These are phyloP conservation scores for Amanita phalloides DNA, from an alignment of 768 basidiomycete species.

Conservation along the genomic window DNA sequence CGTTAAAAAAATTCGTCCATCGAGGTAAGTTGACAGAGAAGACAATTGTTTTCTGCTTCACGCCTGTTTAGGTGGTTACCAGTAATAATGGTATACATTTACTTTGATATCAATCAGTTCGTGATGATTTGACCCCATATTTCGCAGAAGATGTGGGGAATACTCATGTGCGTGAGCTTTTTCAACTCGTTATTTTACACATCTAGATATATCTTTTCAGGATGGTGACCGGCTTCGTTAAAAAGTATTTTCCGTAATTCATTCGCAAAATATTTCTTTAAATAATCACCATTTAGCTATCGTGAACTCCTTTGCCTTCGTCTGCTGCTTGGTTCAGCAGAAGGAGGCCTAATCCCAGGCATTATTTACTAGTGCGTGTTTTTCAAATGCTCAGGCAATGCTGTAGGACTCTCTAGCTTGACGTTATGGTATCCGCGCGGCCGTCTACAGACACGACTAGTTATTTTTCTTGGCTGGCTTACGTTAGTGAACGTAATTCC, in stretches of 20 bases:
- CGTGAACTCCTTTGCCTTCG: neutral
- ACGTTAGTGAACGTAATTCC: conserved; percentile 56
- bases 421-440: conserved; percentile 63
- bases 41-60: too few species aligned
- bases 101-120: conserved; percentile 1
- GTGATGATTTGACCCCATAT: neutral
- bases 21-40: conserved; percentile 23
- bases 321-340: conserved; percentile 36
- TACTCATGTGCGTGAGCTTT: conserved; percentile 35
- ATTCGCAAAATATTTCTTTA: neutral
- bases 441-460: conserved; percentile 47
- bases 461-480: conserved; percentile 58
- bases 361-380: conserved; percentile 55
- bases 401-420: conserved; percentile 18
- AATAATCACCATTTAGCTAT: neutral
- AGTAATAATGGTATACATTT: conserved; percentile 39
- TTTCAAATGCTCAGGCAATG: conserved; percentile 10
- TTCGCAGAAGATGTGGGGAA: conserved; percentile 49
- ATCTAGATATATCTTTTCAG: conserved; percentile 17
- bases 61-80: conserved; percentile 43
- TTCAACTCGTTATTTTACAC: neutral
- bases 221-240: conserved; percentile 58
- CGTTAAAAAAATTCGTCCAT: conserved; percentile 54
- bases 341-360: conserved; percentile 66
- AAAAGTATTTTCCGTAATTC: conserved; percentile 29